Evolutionary conservation across 441 rosid genomes (phyloP), one percentile per base, ranked within the genome.

Genomic region (Gossypium trilobum): DNA sequence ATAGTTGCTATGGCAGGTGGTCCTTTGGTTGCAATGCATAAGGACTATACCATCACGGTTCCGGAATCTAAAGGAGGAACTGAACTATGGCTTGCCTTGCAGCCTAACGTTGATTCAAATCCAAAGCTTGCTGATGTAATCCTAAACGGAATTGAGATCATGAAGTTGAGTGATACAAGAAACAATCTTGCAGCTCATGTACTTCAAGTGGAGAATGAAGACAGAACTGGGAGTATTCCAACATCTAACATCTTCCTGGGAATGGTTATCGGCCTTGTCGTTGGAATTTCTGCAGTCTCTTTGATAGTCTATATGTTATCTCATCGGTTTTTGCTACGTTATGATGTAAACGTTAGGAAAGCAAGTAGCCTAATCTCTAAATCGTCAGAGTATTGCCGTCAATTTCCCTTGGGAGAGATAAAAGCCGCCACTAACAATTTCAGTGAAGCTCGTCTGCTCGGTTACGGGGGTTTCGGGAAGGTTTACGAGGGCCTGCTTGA

Each of bases 401-500:
- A 84, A 17, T 88, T 90, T 80, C 70, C 87, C 0, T 59, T 86
- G 2, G 19, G 74, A 0, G 90, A 90, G 80, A 88, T 87, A 42
- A 84, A 73, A 78, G 74, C 75, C 0, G 88, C 87, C 0, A 88
- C 96, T 0, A 80, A 79, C 62, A 82, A 83, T 78, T 88, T 90
- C 63, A 82, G 83, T 5, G 93, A 88, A 39, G 80, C 86, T 0
- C 59, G 81, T 20, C 85, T 85, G 14, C 83, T 88, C 13, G 96
- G 90, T 17, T 84, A 84, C 19, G 93, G 96, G 20, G 91, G 93
- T 5, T 88, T 88, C 11, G 89, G 93, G 9, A 90, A 88, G 74
- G 93, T 88, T 63, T 87, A 88, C 57, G 83, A 81, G 73, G 93
- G 93, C 17, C 78, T 82, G 2, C 70, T 87, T 50, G 90, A 88